A percentile compares a stretch with the other conserved stretches of the same genome.
These are phyloP conservation scores for Saturnispora sanitii DNA, from an alignment of 805 yeast genomes.

Conservation along the genomic window DNA sequence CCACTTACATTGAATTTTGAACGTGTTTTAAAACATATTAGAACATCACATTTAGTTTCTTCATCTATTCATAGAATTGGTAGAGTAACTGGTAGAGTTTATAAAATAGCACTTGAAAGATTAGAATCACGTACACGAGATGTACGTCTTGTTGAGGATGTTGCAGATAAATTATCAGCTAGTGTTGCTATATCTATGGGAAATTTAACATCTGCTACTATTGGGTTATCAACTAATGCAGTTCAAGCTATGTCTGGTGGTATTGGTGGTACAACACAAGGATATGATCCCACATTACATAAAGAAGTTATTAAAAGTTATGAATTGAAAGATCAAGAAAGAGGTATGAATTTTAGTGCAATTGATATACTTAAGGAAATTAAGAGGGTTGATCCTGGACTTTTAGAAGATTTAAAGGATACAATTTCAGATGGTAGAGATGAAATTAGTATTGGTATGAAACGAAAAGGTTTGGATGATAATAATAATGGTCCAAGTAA, in stretches of 20 bases:
- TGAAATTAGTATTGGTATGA: slow-evolving; percentile 1
- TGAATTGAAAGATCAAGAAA: slow-evolving; percentile 29
- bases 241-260: slow-evolving; percentile 10
- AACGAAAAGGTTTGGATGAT: slow-evolving; percentile 10
- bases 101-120: slow-evolving; percentile 42
- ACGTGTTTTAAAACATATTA: slow-evolving; percentile 55
- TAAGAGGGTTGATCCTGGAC: slow-evolving; percentile 21
- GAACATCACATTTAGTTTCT: slow-evolving; percentile 54
- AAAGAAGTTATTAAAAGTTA: slow-evolving; percentile 20
- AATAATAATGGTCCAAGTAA: slow-evolving; percentile 7
- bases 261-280: slow-evolving; percentile 19
- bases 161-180: slow-evolving; percentile 22
- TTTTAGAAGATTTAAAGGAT: slow-evolving; percentile 27
- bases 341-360: slow-evolving; percentile 31
- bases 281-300: slow-evolving; percentile 24
- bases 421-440: slow-evolving; percentile 24
- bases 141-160: slow-evolving; percentile 13
- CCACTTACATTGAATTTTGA: slow-evolving; percentile 54
- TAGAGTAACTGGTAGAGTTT: slow-evolving; percentile 52
- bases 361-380: slow-evolving; percentile 31
- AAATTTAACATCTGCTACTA: slow-evolving; percentile 11
- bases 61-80: slow-evolving; percentile 66
- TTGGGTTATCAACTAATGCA: slow-evolving; percentile 10
- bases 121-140: slow-evolving; percentile 45
- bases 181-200: slow-evolving; percentile 21